phyloP scores from a whole-genome alignment of 1,139 yeast genomes.

The Pichia sp. region DNA sequence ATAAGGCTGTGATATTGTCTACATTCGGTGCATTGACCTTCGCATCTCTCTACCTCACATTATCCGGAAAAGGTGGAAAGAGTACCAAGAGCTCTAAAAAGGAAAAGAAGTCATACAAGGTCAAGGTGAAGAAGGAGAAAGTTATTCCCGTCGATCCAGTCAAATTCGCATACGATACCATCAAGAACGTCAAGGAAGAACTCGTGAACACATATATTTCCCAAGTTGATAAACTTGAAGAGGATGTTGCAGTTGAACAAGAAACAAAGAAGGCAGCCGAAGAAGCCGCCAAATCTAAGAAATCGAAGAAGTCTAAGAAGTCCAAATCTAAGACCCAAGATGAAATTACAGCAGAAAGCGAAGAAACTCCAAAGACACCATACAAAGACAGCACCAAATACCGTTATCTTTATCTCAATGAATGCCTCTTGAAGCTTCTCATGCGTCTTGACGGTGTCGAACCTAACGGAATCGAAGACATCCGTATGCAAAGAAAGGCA shows the following conservation, averaged over 20 bases:
- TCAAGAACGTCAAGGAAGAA: conserved; percentile 2
- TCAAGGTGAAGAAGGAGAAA: conserved; percentile 13
- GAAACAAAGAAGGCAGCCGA: conserved; percentile 1
- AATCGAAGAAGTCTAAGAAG: neutral
- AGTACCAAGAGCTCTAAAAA: conserved; percentile 1
- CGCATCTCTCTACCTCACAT: conserved; percentile 1
- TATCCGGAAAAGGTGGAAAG: neutral
- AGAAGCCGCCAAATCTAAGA: neutral
- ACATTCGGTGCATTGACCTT: conserved; percentile 9
- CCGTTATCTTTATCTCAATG: conserved; percentile 59
- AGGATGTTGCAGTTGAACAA: conserved; percentile 5
- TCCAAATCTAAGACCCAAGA: neutral
- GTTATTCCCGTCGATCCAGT: conserved; percentile 12
- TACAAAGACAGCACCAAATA: conserved; percentile 34
- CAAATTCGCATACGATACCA: conserved; percentile 6
- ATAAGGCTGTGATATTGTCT: conserved; percentile 3
- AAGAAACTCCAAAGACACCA: neutral
- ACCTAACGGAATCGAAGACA: conserved; percentile 43
- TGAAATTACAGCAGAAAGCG: neutral
- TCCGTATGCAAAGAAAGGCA: conserved; percentile 58
- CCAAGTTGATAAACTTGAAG: conserved; percentile 11
- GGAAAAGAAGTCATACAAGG: conserved; percentile 1
- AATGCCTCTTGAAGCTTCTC: conserved; percentile 62
- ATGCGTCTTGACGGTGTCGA: conserved; percentile 68
- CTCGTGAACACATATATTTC: conserved; percentile 1